Evolutionary conservation across 352 stramenopile species (phyloP), one percentile per base, ranked within the genome.

Genomic region (Poterioochromonas sp.): DNA sequence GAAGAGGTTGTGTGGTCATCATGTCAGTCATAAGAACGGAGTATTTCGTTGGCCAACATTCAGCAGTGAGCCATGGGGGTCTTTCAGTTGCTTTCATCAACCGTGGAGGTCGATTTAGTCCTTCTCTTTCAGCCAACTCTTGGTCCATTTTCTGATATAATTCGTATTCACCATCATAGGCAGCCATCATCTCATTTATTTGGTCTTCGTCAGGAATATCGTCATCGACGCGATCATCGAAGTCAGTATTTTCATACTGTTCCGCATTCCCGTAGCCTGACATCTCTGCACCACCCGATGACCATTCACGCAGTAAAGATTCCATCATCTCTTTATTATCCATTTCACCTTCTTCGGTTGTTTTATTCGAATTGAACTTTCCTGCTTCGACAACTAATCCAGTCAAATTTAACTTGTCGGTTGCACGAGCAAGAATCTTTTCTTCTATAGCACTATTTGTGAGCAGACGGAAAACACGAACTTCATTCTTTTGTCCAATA

Each of bases 391-490:
- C 95, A 60, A 97, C 95, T 11, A 95, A 89, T 0, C 91, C 92
- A 79, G 95, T 97, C 83, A 95, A 87, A 78, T 98, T 97, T 35
- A 98, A 84, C 86, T 99, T 99, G 70, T 97, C 92, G 60, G 95
- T 95, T 0, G 96, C 96, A 77, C 96, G 93, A 80, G 95, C 93
- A 11, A 99, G 86, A 58, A 99, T 99, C 84, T 97, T 98, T 83
- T 99, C 95, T 82, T 99, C 96, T 0, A 99, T 94, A 0, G 95
- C 96, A 54, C 91, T 92, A 77, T 98, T 89, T 68, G 96, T 98
- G 65, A 99, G 94, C 54, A 99, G 92, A 0, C 92, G 91, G 81
- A 96, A 96, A 32, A 97, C 92, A n/a, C 81, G 40, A 69, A 99
- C 95, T 54, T 93, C 90, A 81, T 98, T 98, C 47, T 92, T 96